Base-by-base conservation (phyloP, 1,284 basidiomycete genomes). In the Sutorius eximius region DNA sequence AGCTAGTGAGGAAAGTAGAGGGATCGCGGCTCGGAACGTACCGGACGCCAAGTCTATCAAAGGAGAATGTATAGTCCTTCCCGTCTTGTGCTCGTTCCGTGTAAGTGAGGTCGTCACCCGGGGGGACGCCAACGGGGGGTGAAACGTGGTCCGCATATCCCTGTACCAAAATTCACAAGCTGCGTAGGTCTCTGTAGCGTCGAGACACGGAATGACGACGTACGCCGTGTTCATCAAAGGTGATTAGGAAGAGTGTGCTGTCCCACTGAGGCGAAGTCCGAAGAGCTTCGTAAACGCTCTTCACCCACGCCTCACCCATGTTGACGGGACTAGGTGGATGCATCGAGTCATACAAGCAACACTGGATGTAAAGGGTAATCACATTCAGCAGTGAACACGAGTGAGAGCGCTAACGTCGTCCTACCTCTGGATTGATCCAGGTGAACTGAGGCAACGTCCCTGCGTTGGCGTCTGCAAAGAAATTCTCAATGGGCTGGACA, bases 291-390 rank as follows among this genome's bases (percentile, higher is more conserved):
- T 69, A 65, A 8, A 65, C 33, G 8, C 48, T 50, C 22, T 65
- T 65, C 18, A 53, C 57, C 64, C 64, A 65, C 1, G 62, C 60
- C 33, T 65, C 64, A n/a, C 64, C 66, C 56, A 47, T 63, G 42
- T 65, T 65, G 41, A 65, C 40, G 10, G 64, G 66, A 45, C 66
- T 69, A 0, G 64, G 49, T 18, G 64, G 66, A 52, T 69, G 64
- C 62, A 65, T 65, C 40, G 66, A 65, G 11, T 69, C 56, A 24
- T 69, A 65, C 8, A 1, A 4, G 12, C 64, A 69, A 18, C 66
- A 65, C 64, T 65, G 13, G 15, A 36, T 10, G 37, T 1, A 18
- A 33, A 30, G 2, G 11, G 1, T 16, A 18, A 37, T 2, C 7
- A 6, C 15, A 1, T 44, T 46, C 16, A 50, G 33, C 3, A 27